Base-by-base conservation (phyloP, 306 rosid species). In the Ceratonia siliqua region DNA sequence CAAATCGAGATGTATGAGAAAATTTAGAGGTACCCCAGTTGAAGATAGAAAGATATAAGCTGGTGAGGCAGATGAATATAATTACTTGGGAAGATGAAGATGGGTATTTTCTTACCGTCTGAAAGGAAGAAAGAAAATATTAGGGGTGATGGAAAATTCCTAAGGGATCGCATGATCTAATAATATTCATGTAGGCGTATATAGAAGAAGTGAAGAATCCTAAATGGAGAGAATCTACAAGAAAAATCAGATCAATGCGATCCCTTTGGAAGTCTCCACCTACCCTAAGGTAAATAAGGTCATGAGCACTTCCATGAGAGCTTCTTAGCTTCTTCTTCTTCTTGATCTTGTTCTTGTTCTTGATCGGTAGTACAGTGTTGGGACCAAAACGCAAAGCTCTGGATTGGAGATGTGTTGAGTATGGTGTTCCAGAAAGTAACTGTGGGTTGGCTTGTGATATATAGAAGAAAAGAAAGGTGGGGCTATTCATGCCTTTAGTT, bases 231-330 rank as follows among this genome's bases (percentile, higher is more conserved):
- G 43, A 22, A 75, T 24, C 35, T 0, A 42, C 17, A 50, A 17
- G 32, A 22, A 53, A 58, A 43, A 75, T 86, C 46, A 84, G 92
- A 90, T 88, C 96, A 90, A 90, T 90, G 96, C 92, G 92, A 90
- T 90, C 96, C 96, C 96, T 90, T 90, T 90, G 96, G 96, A 90
- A 88, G 72, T 81, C 73, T 84, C 92, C 89, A 90, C 79, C 89
- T 71, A 79, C 96, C 68, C 85, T 83, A 82, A 72, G 82, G 58
- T 9, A 43, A n/a, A n/a, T n/a, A n/a, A n/a, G n/a, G n/a, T n/a
- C n/a, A n/a, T n/a, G n/a, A n/a, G n/a, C n/a, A n/a, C n/a, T n/a
- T n/a, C n/a, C n/a, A n/a, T n/a, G n/a, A n/a, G n/a, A n/a, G n/a
- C n/a, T n/a, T n/a, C n/a, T n/a, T n/a, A n/a, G n/a, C n/a, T n/a